Evolutionary conservation across 1,284 basidiomycete genomes (phyloP), one percentile per base, ranked within the genome.

Genomic region (Hypsizygus ulmarius): DNA sequence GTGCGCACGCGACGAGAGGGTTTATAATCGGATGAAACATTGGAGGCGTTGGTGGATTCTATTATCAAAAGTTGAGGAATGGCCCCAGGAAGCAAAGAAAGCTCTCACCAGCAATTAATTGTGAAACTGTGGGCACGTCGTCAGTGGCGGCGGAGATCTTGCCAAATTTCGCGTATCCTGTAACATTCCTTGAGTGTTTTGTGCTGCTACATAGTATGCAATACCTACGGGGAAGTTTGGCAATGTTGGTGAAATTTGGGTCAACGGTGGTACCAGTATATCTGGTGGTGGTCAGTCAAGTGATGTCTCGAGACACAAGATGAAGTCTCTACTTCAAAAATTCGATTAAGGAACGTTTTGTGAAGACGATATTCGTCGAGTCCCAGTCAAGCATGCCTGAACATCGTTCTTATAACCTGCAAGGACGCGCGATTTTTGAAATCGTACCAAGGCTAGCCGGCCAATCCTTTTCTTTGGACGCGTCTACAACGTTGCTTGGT

Each of bases 351-450:
- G 77, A 69, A 25, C 85, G 77, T 61, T 88, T 88, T 3, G 84
- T 87, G 62, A 88, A 87, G 28, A 88, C 77, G 49, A 88, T 84
- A 47, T 66, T 77, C 34, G 83, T 86, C 6, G 63, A 61, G 58
- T 88, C 86, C 86, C 86, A 88, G 64, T 88, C 85, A 53, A 88
- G 69, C 80, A 86, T 78, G 46, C 85, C 85, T 87, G 28, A 39
- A 6, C 45, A 33, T 34, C 25, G 39, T 56, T 36, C 40, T 39
- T 41, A 28, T 35, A 34, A 3, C 12, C 28, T 19, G 16, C 15
- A 14, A 19, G 34, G 36, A 50, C 29, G 30, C 45, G 25, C 36
- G 38, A 42, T 28, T 12, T 11, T 14, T 45, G 41, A 30, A 47
- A 36, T 18, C 73, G 28, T 45, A 81, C 84, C 85, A 18, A 88